Percentiles rank a stretch among this genome's conserved stretches.
phyloP scores from a whole-genome alignment of 805 yeast species.

The Scheffersomyces coipomensis region DNA sequence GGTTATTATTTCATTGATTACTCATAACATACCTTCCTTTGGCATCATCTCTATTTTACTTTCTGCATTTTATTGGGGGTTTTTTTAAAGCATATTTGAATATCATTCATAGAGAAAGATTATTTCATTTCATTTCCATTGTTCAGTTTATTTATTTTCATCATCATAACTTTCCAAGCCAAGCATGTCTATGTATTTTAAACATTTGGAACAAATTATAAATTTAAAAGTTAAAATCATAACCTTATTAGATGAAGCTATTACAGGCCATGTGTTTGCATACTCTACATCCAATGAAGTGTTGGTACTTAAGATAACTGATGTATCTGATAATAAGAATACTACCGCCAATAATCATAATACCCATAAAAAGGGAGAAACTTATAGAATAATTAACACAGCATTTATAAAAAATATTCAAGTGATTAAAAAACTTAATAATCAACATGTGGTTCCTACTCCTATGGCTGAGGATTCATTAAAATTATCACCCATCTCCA shows the following conservation, averaged over 20 bases:
- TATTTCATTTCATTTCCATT: no score
- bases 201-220: slow-evolving; percentile 14
- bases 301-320: slow-evolving; percentile 29
- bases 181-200: slow-evolving; percentile 6
- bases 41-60: no score
- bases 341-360: slow-evolving; percentile 4
- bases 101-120: no score
- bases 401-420: slow-evolving; percentile 55
- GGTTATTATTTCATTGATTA: no score
- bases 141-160: no score
- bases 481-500: slow-evolving; percentile 1
- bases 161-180: not conserved
- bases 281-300: slow-evolving; percentile 51
- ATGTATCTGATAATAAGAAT: slow-evolving; percentile 11
- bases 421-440: slow-evolving; percentile 13
- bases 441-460: not conserved
- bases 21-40: no score
- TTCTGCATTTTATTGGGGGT: no score
- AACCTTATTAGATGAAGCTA: slow-evolving; percentile 55
- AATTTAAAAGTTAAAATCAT: slow-evolving; percentile 52
- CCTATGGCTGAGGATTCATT: not conserved
- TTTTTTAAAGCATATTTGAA: no score
- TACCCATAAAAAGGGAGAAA: slow-evolving; percentile 10
- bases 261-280: slow-evolving; percentile 64
- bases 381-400: slow-evolving; percentile 54